Conservation (phyloP, 495 filamentous ascomycete genomes). For the Podospora didyma region DNA sequence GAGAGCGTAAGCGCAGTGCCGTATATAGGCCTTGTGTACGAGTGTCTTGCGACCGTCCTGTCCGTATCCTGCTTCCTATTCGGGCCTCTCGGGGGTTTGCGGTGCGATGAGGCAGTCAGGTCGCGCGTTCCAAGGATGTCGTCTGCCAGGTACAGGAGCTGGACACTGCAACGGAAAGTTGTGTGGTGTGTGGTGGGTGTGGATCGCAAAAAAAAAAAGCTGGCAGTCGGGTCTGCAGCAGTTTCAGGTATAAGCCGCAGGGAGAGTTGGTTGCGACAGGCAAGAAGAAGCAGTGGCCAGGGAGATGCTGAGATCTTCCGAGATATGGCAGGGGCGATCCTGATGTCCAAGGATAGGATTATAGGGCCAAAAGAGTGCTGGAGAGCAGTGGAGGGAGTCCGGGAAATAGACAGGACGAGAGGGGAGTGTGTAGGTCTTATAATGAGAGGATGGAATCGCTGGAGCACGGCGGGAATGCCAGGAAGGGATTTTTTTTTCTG, state of each 20-base stretch:
- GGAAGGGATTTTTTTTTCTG: conserved; percentile 21
- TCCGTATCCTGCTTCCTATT: background rate
- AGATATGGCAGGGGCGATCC: conserved; percentile 8
- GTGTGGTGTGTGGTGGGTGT: background rate
- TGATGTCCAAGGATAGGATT: conserved; percentile 8
- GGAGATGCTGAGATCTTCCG: conserved; percentile 1
- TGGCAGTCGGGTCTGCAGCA: background rate
- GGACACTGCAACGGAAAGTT: background rate
- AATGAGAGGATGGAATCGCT: conserved; percentile 28
- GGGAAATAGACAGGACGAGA: conserved; percentile 22
- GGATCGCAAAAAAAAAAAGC: background rate
- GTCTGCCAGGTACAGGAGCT: background rate
- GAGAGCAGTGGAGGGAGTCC: conserved; percentile 25
- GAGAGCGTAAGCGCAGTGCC: conserved; percentile 4
- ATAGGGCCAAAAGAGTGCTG: conserved; percentile 13
- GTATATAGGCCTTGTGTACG: background rate
- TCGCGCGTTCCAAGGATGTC: background rate
- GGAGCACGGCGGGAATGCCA: conserved; percentile 20
- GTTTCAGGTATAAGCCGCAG: conserved; percentile 2
- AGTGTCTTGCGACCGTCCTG: too few relatives aligned
- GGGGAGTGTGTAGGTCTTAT: conserved; percentile 27
- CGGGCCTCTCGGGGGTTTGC: background rate
- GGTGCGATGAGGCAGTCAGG: conserved; percentile 5
- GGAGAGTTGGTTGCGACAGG: conserved; percentile 1
- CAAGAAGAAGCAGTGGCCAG: background rate